Base-by-base conservation (phyloP, 352 stramenopile species). In the Phytophthora ohioensis region DNA sequence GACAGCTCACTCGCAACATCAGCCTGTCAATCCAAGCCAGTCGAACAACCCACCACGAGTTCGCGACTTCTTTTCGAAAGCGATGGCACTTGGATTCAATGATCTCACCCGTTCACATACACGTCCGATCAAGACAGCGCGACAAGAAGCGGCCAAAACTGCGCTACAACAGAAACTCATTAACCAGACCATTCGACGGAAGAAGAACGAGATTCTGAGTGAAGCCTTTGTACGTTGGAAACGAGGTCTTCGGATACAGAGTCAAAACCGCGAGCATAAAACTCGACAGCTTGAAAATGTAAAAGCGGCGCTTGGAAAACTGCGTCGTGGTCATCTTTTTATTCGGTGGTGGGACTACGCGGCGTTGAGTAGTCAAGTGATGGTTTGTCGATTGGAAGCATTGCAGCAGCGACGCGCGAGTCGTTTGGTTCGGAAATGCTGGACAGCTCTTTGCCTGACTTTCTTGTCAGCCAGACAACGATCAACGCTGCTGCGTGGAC, bases 151-250 rank as follows among this genome's bases (percentile, higher is more conserved):
- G 5, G 41, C 52, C 2, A 76, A 76, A 52, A 85, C 70, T 6
- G 58, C 60, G 10, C 51, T 91, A 7, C 86, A 93, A 10, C 73
- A 89, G 31, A 81, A 91, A 56, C 71, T 90, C 8, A 91, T 92
- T 52, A 73, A 85, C 43, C 75, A 88, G 36, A 85, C 57, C 13
- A 76, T 92, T 21, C 75, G 49, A 9, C 61, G 69, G 5, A 81
- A 84, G 43, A 69, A 70, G 4, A 84, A 78, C 17, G 75, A 90
- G 21, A 64, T 81, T 11, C 31, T 85, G 7, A 68, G 43, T n/a
- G 66, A 82, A 45, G 61, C 54, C 1, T 88, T 91, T n/a, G 63
- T 86, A 12, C 60, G 69, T 5, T 94, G 85, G 85, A 71, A 76
- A 17, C 76, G 78, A 34, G 85, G 82, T 10, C 69, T 94, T 41